These are phyloP conservation scores for Calonectria crousiana DNA, from an alignment of 2,329 filamentous ascomycete species.

Conservation along the genomic window DNA sequence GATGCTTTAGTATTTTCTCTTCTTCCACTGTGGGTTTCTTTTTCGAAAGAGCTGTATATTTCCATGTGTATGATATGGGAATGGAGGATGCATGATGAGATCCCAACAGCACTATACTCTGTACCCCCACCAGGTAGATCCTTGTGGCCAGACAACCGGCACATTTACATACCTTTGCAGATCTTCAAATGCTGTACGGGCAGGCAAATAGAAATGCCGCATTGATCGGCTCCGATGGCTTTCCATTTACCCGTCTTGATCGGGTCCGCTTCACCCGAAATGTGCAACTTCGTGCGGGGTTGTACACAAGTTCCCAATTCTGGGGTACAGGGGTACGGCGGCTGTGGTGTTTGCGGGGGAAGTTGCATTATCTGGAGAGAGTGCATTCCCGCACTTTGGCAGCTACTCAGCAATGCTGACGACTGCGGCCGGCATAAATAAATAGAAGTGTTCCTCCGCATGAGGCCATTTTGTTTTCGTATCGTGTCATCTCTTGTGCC, in stretches of 20 bases:
- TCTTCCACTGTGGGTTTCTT: background rate
- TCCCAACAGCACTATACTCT: background rate
- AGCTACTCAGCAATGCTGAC: background rate
- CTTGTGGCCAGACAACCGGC: background rate
- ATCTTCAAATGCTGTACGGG: background rate
- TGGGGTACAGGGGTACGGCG: conserved; percentile 1
- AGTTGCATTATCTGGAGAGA: background rate
- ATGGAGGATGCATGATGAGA: background rate
- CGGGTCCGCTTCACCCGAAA: conserved; percentile 2
- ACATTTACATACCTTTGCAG: background rate
- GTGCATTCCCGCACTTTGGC: background rate
- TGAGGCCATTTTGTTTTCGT: too few relatives aligned
- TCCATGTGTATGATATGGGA: background rate
- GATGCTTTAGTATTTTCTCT: background rate
- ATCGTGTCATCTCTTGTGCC: background rate
- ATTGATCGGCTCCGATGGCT: background rate
- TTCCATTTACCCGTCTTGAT: background rate
- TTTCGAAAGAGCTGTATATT: background rate
- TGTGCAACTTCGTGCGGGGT: background rate
- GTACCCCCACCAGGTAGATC: background rate
- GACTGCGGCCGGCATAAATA: too few relatives aligned
- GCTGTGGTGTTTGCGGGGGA: conserved; percentile 2
- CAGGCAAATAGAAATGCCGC: background rate
- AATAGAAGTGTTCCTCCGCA: background rate
- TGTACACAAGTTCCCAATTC: background rate